A percentile compares a stretch with the other conserved stretches of the same genome.
Evolutionary conservation across 2,329 filamentous ascomycete genomes (phyloP).

Genomic region (Colletotrichum destructivum): DNA sequence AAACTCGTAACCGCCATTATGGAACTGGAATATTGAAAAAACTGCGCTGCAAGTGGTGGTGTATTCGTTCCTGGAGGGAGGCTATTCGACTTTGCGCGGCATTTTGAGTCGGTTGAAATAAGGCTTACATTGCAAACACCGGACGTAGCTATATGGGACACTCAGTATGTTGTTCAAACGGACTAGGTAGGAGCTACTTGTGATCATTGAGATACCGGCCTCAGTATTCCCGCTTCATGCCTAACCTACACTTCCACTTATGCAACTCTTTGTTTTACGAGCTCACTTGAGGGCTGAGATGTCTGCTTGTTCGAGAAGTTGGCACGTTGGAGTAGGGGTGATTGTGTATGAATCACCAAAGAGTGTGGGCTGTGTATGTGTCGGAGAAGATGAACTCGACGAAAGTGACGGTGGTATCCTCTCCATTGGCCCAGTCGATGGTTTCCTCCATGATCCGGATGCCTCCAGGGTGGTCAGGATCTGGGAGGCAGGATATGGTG

Average conservation of each 20-base stretch:
- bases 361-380: not conserved
- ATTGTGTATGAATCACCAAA: not conserved
- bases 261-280: not conserved
- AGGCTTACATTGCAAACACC: not conserved
- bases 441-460: not conserved
- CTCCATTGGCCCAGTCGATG: no score
- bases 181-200: not conserved
- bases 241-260: not conserved
- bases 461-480: not conserved
- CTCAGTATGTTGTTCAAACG: not conserved
- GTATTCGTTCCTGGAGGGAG: no score
- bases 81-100: not conserved
- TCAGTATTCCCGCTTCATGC: not conserved
- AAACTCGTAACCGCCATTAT: conserved; percentile 24
- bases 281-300: not conserved
- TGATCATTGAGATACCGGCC: not conserved
- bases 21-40: not conserved
- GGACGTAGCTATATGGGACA: not conserved
- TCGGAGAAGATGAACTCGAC: not conserved
- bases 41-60: not conserved
- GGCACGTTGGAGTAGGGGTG: not conserved
- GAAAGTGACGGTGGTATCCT: not conserved
- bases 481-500: no score
- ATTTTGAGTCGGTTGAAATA: no score
- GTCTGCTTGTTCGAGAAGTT: not conserved